Evolutionary conservation across 257 asterid species (phyloP).

Genomic region (Solanum boliviense): DNA sequence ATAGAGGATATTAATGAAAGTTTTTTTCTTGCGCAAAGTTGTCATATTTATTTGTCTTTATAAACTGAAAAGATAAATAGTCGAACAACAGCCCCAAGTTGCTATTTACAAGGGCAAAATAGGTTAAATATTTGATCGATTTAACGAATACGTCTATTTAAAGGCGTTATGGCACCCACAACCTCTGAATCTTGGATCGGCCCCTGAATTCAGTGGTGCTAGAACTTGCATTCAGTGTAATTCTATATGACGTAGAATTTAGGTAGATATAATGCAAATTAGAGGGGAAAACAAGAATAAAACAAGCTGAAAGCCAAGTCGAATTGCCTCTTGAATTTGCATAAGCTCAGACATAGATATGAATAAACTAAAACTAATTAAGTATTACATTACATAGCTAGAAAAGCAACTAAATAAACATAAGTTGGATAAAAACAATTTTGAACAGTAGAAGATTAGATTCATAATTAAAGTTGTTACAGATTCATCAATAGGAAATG

Average conservation of each 20-base stretch:
- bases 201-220: neutral
- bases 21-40: too few species aligned
- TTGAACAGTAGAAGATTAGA: neutral
- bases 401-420: neutral
- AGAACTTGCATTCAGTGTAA: neutral
- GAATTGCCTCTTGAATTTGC: neutral
- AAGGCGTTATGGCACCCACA: too few species aligned
- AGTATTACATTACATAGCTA: neutral
- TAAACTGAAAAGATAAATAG: too few species aligned
- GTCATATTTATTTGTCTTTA: too few species aligned
- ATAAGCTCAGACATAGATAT: neutral
- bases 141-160: too few species aligned
- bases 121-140: too few species aligned
- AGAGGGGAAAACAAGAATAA: neutral
- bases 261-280: neutral
- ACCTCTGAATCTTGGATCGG: too few species aligned
- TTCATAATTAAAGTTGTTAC: neutral
- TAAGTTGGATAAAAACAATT: neutral
- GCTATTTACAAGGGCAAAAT: too few species aligned
- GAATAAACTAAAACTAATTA: neutral
- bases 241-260: neutral
- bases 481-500: slow-evolving; percentile 25
- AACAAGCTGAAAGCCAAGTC: neutral
- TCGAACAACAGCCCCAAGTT: too few species aligned
- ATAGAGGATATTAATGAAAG: too few species aligned